Evolutionary conservation across 768 basidiomycete species (phyloP), one percentile per base, ranked within the genome.

Genomic region (Pholiota microspora): DNA sequence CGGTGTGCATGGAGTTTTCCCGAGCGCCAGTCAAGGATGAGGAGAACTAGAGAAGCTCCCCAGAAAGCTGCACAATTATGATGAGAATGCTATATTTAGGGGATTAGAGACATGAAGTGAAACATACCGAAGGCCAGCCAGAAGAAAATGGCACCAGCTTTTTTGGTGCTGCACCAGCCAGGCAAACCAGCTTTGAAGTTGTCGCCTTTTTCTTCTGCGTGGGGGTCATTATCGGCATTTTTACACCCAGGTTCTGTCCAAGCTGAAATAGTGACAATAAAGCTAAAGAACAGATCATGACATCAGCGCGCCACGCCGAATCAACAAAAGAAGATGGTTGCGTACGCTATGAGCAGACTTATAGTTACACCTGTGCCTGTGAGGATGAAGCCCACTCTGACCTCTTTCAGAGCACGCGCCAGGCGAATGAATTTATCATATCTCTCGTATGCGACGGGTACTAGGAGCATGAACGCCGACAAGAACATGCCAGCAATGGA

Each of bases 211-310:
- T 69, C 67, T 47, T 77, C 76, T 0, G 84, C 86, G 66, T 93
- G 79, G 3, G 94, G 95, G 62, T 97, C 94, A 3, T 89, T 83
- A 49, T 76, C 74, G 0, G 92, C 68, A 58, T 96, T 77, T 70
- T 96, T 96, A 76, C 94, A 98, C 0, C 94, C 94, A 1, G 89
- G 71, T 66, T 94, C 75, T 13, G 94, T 93, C 85, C 89, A 97
- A 0, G 90, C 92, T 51, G 87, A 90, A 45, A 89, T 89, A 0
- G 89, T 89, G 0, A 84, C 80, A 52, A 87, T 78, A 63, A 91
- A 89, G 8, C 89, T 89, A 59, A 7, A 29, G 3, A 49, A 53
- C 36, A 23, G 35, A 25, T 3, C 60, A 35, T 27, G 24, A 49
- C 7, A 24, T 36, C 45, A 46, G 24, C 21, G 53, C 45, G 34